Base-by-base conservation (phyloP, 768 basidiomycete species). In the Russula vinacea region DNA sequence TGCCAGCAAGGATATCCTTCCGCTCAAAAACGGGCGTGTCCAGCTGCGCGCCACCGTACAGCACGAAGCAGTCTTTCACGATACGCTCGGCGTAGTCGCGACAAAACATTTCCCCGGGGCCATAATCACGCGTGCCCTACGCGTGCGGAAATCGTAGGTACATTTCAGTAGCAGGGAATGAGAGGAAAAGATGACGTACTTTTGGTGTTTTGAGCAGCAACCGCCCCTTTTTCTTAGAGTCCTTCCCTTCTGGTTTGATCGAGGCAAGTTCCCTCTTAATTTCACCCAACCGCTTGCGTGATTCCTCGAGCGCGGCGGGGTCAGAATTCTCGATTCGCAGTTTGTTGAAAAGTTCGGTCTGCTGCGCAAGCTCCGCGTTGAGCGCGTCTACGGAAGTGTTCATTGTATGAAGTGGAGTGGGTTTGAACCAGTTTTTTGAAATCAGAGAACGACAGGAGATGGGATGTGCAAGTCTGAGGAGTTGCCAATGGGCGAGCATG, bases 1-100 rank as follows among this genome's bases (percentile, higher is more conserved):
- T 99, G 64, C 93, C 96, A 1, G 94, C 85, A 49, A 98, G 77
- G 62, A 99, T 87, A 73, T 99, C 97, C 75, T 95, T 95, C 65
- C 96, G 87, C 77, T 98, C 97, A 70, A 99, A 98, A 7, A 98
- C 95, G 58, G 97, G 97, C 2, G 97, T 99, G 76, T 99, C 97
- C 60, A 99, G 91, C 66, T 91, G 93, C 58, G 85, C 82, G 8
- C 88, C 97, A 14, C 97, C 97, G 71, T 89, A 96, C 7, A 86
- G 83, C 52, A 91, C 85, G 76, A 98, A 99, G 62, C 86, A 85
- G 2, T 89, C 86, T 73, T 91, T 90, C 71, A 99, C 88, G 60
- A 87, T 90, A 49, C 83, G 82, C 73, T 98, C 95, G 71, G 98
- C 88, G 76, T 90, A 86, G 68, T 90, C 88, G 53, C 96, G 88